Evolutionary conservation across 768 basidiomycete species (phyloP), one percentile per base, ranked within the genome.

Genomic region (Tricholoma matsutake): DNA sequence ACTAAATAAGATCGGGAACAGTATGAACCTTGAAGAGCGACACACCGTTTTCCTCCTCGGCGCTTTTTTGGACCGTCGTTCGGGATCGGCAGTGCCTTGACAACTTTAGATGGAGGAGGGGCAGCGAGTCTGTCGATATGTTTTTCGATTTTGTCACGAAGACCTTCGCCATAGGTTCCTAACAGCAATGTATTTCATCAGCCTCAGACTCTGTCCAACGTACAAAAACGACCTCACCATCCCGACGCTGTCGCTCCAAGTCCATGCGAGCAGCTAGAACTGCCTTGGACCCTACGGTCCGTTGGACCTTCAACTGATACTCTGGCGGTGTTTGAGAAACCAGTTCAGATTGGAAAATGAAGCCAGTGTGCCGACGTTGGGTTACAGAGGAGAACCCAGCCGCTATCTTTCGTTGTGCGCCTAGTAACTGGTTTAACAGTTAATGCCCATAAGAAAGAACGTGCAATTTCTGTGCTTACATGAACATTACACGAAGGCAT

Each of bases 401-500:
- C 0, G 93, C 81, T n/a, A 92, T 88, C 75, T 96, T 96, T 73
- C 84, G 90, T 73, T 95, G 91, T 1, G 96, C 95, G 37, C 97
- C 97, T 25, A 98, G 88, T 18, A 98, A 86, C 94, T 96, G 3
- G 68, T 1, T 32, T 5, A 13, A 16, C 39, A 39, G 41, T 60
- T 37, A 60, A 37, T 8, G 62, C 0, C 43, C 18, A 35, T 35
- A 25, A 41, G 13, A 45, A 11, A 13, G 52, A 43, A 5, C 41
- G 6, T 58, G n/a, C 25, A 51, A 28, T 58, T 47, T 31, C 49
- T 45, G 20, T 32, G 78, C 92, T 56, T 68, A 96, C 94, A 77
- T 94, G 90, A 62, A 96, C 92, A 74, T 98, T 98, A 73, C 94
- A 95, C 6, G 92, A 80, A 11, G 97, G 97, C 86, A 97, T 95